Percentiles rank a stretch among this genome's conserved stretches.
Evolutionary conservation across 2,329 filamentous ascomycete species (phyloP).

Genomic region (Paraphoma sp.): DNA sequence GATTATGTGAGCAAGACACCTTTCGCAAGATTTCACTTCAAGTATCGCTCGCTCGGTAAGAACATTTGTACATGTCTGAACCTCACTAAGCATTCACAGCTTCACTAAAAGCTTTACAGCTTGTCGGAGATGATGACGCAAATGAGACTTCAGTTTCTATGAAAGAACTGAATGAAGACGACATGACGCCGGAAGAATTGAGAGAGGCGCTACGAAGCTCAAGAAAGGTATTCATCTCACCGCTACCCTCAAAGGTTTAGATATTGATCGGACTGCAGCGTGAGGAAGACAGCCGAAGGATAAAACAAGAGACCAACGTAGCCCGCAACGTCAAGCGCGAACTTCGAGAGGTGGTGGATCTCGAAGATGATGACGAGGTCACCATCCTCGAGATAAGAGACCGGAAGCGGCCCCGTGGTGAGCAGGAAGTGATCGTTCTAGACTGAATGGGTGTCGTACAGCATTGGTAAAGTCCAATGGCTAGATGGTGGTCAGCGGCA

Average conservation of each 20-base stretch:
- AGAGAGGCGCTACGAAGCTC: constrained; percentile 4
- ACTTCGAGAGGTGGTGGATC: not conserved
- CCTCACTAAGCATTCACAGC: not conserved
- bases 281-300: not conserved
- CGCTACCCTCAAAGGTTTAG: not conserved
- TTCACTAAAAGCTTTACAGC: not conserved
- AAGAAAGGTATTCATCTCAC: constrained; percentile 4
- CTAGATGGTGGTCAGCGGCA: too few relatives aligned
- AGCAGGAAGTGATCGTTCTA: constrained; percentile 9
- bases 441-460: not conserved
- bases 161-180: constrained; percentile 1
- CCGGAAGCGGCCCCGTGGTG: constrained; percentile 8
- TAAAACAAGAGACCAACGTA: constrained; percentile 1
- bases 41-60: constrained; percentile 14
- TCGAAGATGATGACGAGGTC: constrained; percentile 1
- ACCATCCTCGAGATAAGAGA: not conserved
- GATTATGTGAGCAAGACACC: not conserved
- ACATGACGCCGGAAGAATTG: constrained; percentile 3
- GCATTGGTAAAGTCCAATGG: not conserved
- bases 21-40: constrained; percentile 12
- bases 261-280: constrained; percentile 3
- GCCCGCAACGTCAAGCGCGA: constrained; percentile 5
- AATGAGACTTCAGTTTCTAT: not conserved
- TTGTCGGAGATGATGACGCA: not conserved
- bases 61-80: not conserved